Conservation (phyloP, 371 early-diverging fungal species). For the Mortierella sp. region DNA sequence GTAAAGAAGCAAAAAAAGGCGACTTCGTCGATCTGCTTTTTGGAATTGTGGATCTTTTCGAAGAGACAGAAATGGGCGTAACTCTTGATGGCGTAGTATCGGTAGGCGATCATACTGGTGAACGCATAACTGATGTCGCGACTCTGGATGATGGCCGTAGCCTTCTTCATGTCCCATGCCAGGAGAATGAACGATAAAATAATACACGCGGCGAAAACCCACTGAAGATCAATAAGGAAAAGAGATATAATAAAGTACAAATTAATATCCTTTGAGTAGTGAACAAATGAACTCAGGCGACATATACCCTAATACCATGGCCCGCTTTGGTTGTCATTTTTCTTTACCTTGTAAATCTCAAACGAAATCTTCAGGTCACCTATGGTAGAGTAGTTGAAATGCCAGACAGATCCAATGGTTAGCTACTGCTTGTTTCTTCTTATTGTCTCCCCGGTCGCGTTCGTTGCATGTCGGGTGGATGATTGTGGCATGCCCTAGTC, state of each 20-base stretch:
- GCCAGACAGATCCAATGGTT: too few relatives aligned
- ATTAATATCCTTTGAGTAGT: neutral
- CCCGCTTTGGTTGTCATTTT: neutral
- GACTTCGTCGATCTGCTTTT: conserved; percentile 73
- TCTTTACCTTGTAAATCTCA: conserved; percentile 39
- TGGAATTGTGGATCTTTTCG: conserved; percentile 74
- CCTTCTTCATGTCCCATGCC: conserved; percentile 81
- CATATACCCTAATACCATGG: too few relatives aligned
- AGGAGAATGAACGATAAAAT: conserved; percentile 78
- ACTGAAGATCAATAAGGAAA: conserved; percentile 27
- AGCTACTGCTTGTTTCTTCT: too few relatives aligned
- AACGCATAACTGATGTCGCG: conserved; percentile 85
- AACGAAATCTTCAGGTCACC: conserved; percentile 26
- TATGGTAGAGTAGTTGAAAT: too few relatives aligned
- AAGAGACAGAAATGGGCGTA: conserved; percentile 90
- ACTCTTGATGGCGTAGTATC: conserved; percentile 69
- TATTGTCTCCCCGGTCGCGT: too few relatives aligned
- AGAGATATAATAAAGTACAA: too few relatives aligned
- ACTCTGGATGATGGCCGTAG: conserved; percentile 69
- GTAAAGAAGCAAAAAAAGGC: conserved; percentile 92
- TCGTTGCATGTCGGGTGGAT: too few relatives aligned
- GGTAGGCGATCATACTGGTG: conserved; percentile 81
- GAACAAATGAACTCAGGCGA: too few relatives aligned
- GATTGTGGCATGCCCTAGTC: too few relatives aligned
- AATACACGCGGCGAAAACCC: conserved; percentile 81